phyloP scores from a whole-genome alignment of 345 rosid genomes.

The Eucalyptus decipiens region DNA sequence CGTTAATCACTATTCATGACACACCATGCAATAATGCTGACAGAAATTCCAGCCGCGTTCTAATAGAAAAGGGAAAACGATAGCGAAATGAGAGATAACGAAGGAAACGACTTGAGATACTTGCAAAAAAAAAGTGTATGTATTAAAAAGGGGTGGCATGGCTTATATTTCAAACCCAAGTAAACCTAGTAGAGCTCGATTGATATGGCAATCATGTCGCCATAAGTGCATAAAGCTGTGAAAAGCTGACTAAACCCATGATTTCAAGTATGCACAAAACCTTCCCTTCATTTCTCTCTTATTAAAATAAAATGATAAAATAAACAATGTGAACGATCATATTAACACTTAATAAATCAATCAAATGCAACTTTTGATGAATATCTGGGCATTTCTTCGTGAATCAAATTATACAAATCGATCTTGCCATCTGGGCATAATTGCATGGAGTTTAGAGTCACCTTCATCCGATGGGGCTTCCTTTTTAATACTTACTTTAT shows the following conservation, averaged over 20 bases:
- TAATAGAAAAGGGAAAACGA: not conserved
- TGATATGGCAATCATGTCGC: not conserved
- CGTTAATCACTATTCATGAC: not conserved
- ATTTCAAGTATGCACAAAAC: not conserved
- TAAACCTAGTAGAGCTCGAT: not conserved
- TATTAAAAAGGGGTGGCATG: not conserved
- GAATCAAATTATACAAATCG: not conserved
- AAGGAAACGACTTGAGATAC: not conserved
- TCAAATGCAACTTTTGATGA: not conserved
- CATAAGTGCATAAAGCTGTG: constrained; percentile 17
- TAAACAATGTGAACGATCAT: not conserved
- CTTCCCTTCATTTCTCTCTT: not conserved
- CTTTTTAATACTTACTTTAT: constrained; percentile 8
- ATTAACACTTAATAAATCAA: not conserved
- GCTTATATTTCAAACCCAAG: not conserved
- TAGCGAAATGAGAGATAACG: no score
- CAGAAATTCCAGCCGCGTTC: not conserved
- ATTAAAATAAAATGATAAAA: not conserved
- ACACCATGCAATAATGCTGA: not conserved
- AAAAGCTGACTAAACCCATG: not conserved
- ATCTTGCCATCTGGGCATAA: not conserved
- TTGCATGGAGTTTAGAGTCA: not conserved
- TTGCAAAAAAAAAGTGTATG: not conserved
- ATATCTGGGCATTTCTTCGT: not conserved
- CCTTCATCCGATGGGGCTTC: not conserved